Percentiles rank a stretch among this genome's conserved stretches.
Conservation (phyloP, 352 stramenopile species). For the Globisporangium paddicum region DNA sequence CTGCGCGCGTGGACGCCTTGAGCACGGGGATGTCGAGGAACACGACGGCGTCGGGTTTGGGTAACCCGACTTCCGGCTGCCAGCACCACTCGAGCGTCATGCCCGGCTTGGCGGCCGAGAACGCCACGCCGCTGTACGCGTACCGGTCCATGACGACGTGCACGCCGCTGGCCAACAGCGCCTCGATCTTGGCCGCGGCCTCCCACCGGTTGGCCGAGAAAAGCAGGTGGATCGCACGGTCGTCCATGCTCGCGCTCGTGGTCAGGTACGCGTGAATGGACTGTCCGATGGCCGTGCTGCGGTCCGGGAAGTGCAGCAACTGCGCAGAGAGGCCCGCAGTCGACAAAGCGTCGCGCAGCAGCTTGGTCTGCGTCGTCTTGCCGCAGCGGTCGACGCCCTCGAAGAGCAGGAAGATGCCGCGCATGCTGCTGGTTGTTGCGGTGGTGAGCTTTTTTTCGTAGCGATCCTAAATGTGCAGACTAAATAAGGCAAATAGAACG, state of each 20-base stretch:
- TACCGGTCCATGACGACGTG: slow-evolving; percentile 97
- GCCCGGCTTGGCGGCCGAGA: slow-evolving; percentile 94
- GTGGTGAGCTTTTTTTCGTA: background rate
- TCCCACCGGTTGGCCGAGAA: slow-evolving; percentile 99
- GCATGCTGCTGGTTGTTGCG: slow-evolving; percentile 11
- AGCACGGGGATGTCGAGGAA: slow-evolving; percentile 96
- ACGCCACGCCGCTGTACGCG: slow-evolving; percentile 97
- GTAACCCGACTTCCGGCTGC: slow-evolving; percentile 94
- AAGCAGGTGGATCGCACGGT: slow-evolving; percentile 97
- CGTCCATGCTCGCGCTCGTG: slow-evolving; percentile 89
- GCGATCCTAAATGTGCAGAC: too few species aligned
- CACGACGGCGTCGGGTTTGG: slow-evolving; percentile 95
- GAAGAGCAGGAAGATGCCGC: slow-evolving; percentile 98
- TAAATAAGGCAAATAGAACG: too few species aligned
- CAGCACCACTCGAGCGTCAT: slow-evolving; percentile 97
- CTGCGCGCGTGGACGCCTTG: slow-evolving; percentile 83
- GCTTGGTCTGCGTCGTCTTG: slow-evolving; percentile 98
- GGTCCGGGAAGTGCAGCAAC: slow-evolving; percentile 79
- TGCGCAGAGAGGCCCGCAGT: slow-evolving; percentile 21
- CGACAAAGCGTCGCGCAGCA: slow-evolving; percentile 72
- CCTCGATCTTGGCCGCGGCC: slow-evolving; percentile 67
- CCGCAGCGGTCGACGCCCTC: slow-evolving; percentile 99
- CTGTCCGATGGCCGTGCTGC: slow-evolving; percentile 90
- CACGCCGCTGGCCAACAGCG: slow-evolving; percentile 68
- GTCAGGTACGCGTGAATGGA: slow-evolving; percentile 98